Conservation (phyloP, 306 rosid genomes). For the Vigna radiata region DNA sequence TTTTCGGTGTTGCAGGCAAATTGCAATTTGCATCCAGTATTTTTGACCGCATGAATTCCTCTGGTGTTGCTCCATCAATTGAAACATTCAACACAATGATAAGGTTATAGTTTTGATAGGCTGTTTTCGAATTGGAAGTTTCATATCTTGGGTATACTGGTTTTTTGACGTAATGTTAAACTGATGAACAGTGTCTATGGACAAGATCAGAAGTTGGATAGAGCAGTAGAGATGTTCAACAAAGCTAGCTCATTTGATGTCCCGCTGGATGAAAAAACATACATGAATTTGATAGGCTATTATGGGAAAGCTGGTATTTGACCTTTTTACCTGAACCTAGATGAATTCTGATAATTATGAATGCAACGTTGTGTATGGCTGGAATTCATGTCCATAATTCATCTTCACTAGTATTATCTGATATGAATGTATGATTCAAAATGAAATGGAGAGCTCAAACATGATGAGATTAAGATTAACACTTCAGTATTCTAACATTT, state of each 20-base stretch:
- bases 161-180: slow-evolving; percentile 34
- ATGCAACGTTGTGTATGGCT: slow-evolving; percentile 29
- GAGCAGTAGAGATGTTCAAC: slow-evolving; percentile 79
- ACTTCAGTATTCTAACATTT: not conserved
- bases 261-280: slow-evolving; percentile 75
- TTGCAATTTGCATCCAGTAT: slow-evolving; percentile 73
- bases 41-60: slow-evolving; percentile 71
- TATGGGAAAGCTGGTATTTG: slow-evolving; percentile 88
- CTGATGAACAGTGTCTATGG: slow-evolving; percentile 80
- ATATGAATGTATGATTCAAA: slow-evolving; percentile 23
- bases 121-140: not conserved
- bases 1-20: slow-evolving; percentile 64
- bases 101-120: slow-evolving; percentile 59
- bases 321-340: slow-evolving; percentile 21
- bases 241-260: slow-evolving; percentile 59
- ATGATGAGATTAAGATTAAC: slow-evolving; percentile 32
- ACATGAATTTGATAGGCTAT: slow-evolving; percentile 81
- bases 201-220: slow-evolving; percentile 74
- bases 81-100: slow-evolving; percentile 93
- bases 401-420: not conserved
- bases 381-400: slow-evolving; percentile 19
- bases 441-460: slow-evolving; percentile 1
- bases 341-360: slow-evolving; percentile 36
- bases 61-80: slow-evolving; percentile 75
- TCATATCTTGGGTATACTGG: slow-evolving; percentile 29